Base-by-base conservation (phyloP, 352 stramenopile species). In the Phytophthora fragariaefolia region DNA sequence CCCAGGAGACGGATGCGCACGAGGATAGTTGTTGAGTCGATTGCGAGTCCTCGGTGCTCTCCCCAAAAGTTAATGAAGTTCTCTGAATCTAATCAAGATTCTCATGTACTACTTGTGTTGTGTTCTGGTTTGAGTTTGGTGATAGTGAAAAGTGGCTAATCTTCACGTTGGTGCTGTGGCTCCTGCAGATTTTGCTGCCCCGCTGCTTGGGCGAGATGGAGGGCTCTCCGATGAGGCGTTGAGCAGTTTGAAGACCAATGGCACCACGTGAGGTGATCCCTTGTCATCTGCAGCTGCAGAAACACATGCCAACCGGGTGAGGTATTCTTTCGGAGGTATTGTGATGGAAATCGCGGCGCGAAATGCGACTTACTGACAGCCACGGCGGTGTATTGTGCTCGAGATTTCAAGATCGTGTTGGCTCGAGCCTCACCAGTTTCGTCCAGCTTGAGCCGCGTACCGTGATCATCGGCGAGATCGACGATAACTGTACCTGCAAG, bases 381-480 rank as follows among this genome's bases (percentile, higher is more conserved):
- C 12, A 90, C 72, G 12, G 73, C 81, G 3, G 58, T 72, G 61
- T 91, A 90, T 17, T 85, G 69, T 18, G 74, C 69, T 36, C 79
- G 68, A 50, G 73, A 54, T 42, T 75, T 79, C 34, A 90, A 48
- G 23, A 87, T 58, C 18, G 71, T 73, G 52, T 76, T 87, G 13
- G 70, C 80, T 28, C 71, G 73, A 2, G 45, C 42, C 13, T 76
- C 71, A 13, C 73, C 69, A 5, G 63, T 73, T n/a, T 74, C 68
- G 50, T 91, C 80, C 17, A 92, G 66, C 23, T 80, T 80, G 62
- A 90, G 66, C 0, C 69, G 76, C 6, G 53, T 65, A 36, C 73
- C 73, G 36, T 77, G 72, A 9, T 79, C 59, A 50, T 89, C 84
- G 4, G 74, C 70, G 0, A 92, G 69, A 68, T 92, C 84, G 8